Evolutionary conservation across 2,329 filamentous ascomycete genomes (phyloP), one percentile per base, ranked within the genome.

Genomic region (Ilyonectria destructans): DNA sequence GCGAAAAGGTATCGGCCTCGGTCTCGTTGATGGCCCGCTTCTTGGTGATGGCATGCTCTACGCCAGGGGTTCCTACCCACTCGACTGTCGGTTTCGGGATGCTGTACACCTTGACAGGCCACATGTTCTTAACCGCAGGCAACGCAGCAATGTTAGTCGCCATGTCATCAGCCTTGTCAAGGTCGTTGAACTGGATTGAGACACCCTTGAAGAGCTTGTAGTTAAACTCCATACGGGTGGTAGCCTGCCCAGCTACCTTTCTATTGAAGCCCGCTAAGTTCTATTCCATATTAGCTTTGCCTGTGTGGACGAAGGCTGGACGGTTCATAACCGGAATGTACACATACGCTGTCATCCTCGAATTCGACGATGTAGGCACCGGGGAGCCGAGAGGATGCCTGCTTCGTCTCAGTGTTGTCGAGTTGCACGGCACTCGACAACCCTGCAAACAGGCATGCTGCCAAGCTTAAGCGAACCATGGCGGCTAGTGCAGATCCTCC

Each of bases 301-400:
- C 0, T 2, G 15, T 6, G 0, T 1, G 1, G 4, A 17, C 4
- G 3, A 31, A 40, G 26, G 5, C 26, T 5, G 26, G 26, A 26
- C 6, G 26, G 37, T 29, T 29, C 7, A 26, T 17, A 6, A 1
- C 8, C 9, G 8, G 8, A 6, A 10, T n/a, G 1, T 4, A 7
- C 21, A 75, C 81, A 73, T 77, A 88, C 86, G 72, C 85, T 78
- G 12, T 81, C 80, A 23, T 86, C 83, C 56, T 87, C 83, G 60
- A 88, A 85, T 70, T 89, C 86, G 65, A 89, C 82, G 69, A 89
- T 85, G 77, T 85, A 89, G 26, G 83, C 84, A 23, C 86, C 85
- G 0, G 83, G 80, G 13, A 88, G 72, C 43, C 81, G 70, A 40
- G 49, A 70, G 43, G 23, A 58, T 3, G 55, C 55, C 40, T 76